Base-by-base conservation (phyloP, 331 rosid species). In the Acacia concinna region DNA sequence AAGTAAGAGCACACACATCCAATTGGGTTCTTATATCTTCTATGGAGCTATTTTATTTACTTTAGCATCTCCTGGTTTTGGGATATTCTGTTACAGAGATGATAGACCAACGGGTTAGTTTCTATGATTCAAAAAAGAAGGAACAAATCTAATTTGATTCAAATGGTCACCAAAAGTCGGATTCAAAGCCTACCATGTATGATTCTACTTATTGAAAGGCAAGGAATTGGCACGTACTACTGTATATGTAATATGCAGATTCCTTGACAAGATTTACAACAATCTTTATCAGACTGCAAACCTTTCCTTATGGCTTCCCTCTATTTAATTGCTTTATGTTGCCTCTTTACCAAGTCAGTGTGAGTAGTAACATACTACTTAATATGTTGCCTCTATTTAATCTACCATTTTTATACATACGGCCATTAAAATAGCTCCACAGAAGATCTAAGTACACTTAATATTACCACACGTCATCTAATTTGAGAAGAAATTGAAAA, bases 331-430 rank as follows among this genome's bases (percentile, higher is more conserved):
- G 98, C 98, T 78, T 91, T 98, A 34, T 86, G 92, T 81, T 96
- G 99, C 90, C 92, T 86, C 71, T 47, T 83, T 25, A 96, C 99
- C 85, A 96, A 88, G 57, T 96, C 98, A 9, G 88, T 93, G 87
- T 96, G 99, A 37, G 99, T 89, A 1, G 98, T 96, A 32, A 96
- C 93, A 75, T 96, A 96, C 73, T 78, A n/a, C n/a, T n/a, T n/a
- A n/a, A n/a, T n/a, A n/a, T n/a, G n/a, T n/a, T n/a, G n/a, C n/a
- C n/a, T n/a, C n/a, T n/a, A n/a, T n/a, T n/a, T n/a, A n/a, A n/a
- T n/a, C n/a, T n/a, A n/a, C n/a, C n/a, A n/a, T n/a, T n/a, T n/a
- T n/a, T n/a, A n/a, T n/a, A n/a, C n/a, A n/a, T n/a, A n/a, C n/a
- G n/a, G n/a, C n/a, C n/a, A n/a, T n/a, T n/a, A n/a, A n/a, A n/a